Conservation (phyloP, 305 asterid species). For the Solanum hybrid region DNA sequence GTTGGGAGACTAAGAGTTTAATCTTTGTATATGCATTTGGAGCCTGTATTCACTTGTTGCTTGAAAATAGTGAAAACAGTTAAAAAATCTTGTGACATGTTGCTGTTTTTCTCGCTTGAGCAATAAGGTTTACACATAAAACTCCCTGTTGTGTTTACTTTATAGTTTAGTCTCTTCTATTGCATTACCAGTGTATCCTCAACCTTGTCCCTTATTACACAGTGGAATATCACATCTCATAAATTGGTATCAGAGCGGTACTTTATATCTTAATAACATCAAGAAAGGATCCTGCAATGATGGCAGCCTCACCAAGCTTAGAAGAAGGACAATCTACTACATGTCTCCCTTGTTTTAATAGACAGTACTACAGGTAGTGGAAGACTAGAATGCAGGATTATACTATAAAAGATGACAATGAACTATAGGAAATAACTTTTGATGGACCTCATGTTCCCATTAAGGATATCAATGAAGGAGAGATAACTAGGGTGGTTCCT, state of each 20-base stretch:
- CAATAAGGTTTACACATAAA: neutral
- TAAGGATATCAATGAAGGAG: neutral
- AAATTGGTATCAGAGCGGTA: neutral
- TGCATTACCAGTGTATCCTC: neutral
- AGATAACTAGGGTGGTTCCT: neutral
- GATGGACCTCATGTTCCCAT: neutral
- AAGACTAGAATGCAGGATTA: neutral
- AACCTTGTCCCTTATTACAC: neutral
- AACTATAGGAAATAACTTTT: neutral
- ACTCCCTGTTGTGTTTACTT: neutral
- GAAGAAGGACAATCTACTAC: no score
- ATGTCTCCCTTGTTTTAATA: no score
- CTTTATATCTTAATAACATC: neutral
- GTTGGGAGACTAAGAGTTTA: neutral
- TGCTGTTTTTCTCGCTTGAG: neutral
- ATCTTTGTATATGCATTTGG: neutral
- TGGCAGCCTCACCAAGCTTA: neutral
- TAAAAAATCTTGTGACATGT: neutral
- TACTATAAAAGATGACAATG: no score
- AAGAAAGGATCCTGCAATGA: neutral
- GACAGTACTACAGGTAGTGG: neutral
- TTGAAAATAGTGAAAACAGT: neutral
- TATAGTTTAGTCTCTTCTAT: neutral
- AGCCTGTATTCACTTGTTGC: neutral
- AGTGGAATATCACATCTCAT: neutral